A percentile compares a stretch with the other conserved stretches of the same genome.
phyloP scores from a whole-genome alignment of 2,329 filamentous ascomycete genomes.

The Pseudogymnoascus sp. region DNA sequence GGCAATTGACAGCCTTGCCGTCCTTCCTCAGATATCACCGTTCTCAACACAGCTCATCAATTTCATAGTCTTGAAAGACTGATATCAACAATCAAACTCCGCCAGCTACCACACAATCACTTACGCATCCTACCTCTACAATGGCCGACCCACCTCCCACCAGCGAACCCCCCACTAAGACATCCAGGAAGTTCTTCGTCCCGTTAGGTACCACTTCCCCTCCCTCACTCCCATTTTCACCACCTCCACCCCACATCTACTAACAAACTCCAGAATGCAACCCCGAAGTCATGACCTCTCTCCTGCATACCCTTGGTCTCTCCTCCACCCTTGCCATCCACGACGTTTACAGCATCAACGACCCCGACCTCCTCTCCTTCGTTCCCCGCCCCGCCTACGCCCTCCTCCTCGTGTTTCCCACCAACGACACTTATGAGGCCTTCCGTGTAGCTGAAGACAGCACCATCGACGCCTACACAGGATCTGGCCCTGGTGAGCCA shows the following conservation, averaged over 20 bases:
- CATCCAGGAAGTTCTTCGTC: not conserved
- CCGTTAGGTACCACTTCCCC: not conserved
- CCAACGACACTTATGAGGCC: conserved; percentile 70
- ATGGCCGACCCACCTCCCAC: no score
- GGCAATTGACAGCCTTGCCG: no score
- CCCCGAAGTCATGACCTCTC: conserved; percentile 77
- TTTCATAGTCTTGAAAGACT: no score
- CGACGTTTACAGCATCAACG: conserved; percentile 88
- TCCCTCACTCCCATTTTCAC: no score
- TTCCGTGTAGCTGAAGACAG: conserved; percentile 68
- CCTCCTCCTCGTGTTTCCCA: conserved; percentile 87
- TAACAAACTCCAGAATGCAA: conserved; percentile 54
- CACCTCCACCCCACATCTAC: no score
- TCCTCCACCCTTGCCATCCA: conserved; percentile 68
- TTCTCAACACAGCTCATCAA: no score
- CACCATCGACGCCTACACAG: conserved; percentile 53
- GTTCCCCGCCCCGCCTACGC: conserved; percentile 84
- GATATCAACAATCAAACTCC: no score
- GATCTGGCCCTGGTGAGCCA: conserved; percentile 60
- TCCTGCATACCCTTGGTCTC: conserved; percentile 79
- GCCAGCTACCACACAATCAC: no score
- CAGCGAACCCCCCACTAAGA: no score
- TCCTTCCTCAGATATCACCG: no score
- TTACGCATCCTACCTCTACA: no score
- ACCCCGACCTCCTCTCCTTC: conserved; percentile 78